These are phyloP conservation scores for Ceratocystiopsis sp. DNA, from an alignment of 2,329 filamentous ascomycete genomes.

Conservation along the genomic window DNA sequence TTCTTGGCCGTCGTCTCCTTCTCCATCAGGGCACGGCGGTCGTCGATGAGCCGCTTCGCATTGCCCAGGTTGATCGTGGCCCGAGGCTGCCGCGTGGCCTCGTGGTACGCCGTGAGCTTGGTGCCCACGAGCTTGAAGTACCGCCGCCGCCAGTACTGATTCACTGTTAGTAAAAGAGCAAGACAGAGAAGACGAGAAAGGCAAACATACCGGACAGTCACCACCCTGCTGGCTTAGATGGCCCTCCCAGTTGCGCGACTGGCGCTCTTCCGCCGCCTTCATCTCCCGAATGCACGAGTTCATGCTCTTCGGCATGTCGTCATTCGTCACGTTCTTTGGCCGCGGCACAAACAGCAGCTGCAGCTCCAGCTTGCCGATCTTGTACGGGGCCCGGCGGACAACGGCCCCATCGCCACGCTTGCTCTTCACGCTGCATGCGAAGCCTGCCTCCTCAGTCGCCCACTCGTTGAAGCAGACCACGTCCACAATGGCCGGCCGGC, in stretches of 20 bases:
- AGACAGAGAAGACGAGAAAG: not conserved
- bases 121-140: conserved; percentile 90
- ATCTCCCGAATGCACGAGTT: conserved; percentile 88
- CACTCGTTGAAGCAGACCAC: conserved; percentile 97
- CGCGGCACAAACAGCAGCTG: conserved; percentile 91
- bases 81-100: conserved; percentile 84
- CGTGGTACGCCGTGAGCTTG: conserved; percentile 89
- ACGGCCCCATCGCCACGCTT: conserved; percentile 60
- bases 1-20: conserved; percentile 63
- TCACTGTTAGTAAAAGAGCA: conserved; percentile 15
- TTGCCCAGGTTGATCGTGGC: conserved; percentile 95
- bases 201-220: conserved; percentile 72
- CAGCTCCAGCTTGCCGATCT: conserved; percentile 83
- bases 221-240: conserved; percentile 91
- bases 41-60: conserved; percentile 83
- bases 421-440: conserved; percentile 80
- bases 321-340: conserved; percentile 69
- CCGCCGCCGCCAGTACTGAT: conserved; percentile 86
- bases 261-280: conserved; percentile 70
- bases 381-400: conserved; percentile 81
- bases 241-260: conserved; percentile 68
- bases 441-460: conserved; percentile 70
- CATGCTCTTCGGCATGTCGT: conserved; percentile 99
- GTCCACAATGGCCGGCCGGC: conserved; percentile 72
- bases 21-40: conserved; percentile 67